Evolutionary conservation across 805 yeast genomes (phyloP).

Genomic region (Aciculoconidium aculeatum): DNA sequence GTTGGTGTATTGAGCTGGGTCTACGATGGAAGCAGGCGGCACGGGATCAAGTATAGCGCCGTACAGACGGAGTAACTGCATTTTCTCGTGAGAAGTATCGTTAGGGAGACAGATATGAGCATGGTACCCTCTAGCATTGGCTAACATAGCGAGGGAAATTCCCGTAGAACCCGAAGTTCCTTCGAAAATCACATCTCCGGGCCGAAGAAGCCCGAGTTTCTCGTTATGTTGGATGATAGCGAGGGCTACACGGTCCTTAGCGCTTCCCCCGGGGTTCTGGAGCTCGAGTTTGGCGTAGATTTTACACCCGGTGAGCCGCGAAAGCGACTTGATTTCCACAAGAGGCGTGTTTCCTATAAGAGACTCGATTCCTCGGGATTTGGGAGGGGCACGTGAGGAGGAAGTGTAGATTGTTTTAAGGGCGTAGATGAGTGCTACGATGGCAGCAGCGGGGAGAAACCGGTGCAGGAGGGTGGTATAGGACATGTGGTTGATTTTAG

Average conservation of each 20-base stretch:
- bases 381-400: constrained; percentile 16
- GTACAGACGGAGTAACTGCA: constrained; percentile 60
- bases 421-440: constrained; percentile 9
- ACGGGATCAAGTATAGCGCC: constrained; percentile 86
- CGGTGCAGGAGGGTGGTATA: no score
- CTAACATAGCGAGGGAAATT: constrained; percentile 85
- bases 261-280: constrained; percentile 89
- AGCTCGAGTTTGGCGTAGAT: constrained; percentile 84
- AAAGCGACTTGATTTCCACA: constrained; percentile 65
- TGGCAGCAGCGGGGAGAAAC: constrained; percentile 14
- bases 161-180: constrained; percentile 98
- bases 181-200: constrained; percentile 79
- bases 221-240: constrained; percentile 75
- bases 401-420: constrained; percentile 6
- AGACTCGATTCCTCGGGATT: constrained; percentile 57
- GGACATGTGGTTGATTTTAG: no score
- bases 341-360: constrained; percentile 90
- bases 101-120: constrained; percentile 94
- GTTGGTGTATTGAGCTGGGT: constrained; percentile 88
- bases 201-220: constrained; percentile 46
- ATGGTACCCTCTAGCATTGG: constrained; percentile 80
- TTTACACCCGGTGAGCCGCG: constrained; percentile 69
- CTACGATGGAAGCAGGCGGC: constrained; percentile 92
- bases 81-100: constrained; percentile 83
- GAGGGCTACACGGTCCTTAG: constrained; percentile 90